Evolutionary conservation across 108 stramenopile genomes (phyloP).

Genomic region (Pseudonitzschia multistriata): DNA sequence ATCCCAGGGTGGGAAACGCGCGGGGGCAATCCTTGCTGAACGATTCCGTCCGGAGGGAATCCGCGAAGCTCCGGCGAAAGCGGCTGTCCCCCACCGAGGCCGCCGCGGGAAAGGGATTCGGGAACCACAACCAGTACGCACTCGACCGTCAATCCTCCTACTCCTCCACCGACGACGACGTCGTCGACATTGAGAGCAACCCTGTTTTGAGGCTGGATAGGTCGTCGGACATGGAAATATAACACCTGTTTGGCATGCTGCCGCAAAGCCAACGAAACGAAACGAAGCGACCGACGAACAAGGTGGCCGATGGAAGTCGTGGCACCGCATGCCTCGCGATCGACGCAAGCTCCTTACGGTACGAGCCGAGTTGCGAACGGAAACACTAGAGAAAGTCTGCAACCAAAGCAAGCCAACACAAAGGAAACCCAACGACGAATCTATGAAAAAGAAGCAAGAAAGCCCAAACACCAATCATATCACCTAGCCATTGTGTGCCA

Average conservation of each 20-base stretch:
- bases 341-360: too few species aligned
- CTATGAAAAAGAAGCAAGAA: neutral
- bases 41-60: neutral
- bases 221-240: conserved; percentile 1
- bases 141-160: neutral
- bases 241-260: neutral
- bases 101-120: neutral
- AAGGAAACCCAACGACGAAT: too few species aligned
- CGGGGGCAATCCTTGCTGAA: neutral
- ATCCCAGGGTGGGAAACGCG: conserved; percentile 3
- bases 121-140: neutral
- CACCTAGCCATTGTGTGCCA: neutral
- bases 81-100: neutral
- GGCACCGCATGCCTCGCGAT: too few species aligned
- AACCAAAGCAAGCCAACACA: neutral
- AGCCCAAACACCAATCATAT: neutral
- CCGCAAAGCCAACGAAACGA: too few species aligned
- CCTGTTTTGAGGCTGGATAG: neutral
- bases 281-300: too few species aligned
- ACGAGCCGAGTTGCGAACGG: too few species aligned
- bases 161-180: neutral
- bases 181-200: neutral
- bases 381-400: too few species aligned
- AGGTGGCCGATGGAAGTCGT: too few species aligned
- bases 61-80: neutral